Percentiles rank a stretch among this genome's conserved stretches.
Conservation (phyloP, 345 rosid species). For the Reutealis trisperma region DNA sequence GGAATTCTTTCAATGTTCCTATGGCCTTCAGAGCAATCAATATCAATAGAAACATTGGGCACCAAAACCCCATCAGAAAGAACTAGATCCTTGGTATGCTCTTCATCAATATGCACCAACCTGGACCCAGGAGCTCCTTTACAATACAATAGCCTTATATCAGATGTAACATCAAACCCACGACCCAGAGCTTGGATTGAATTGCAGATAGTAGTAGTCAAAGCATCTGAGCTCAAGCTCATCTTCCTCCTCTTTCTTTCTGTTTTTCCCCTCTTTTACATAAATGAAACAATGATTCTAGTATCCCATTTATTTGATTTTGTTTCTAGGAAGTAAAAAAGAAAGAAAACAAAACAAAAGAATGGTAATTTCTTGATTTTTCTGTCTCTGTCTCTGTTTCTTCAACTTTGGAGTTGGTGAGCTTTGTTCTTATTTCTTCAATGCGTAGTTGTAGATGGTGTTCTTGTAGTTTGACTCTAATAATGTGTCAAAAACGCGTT, state of each 20-base stretch:
- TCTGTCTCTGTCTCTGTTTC: neutral
- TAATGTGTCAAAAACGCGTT: conserved; percentile 50
- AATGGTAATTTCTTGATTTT: neutral
- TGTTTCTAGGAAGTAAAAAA: neutral
- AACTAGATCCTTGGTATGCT: conserved; percentile 56
- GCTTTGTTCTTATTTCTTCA: conserved; percentile 3
- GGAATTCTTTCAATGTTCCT: conserved; percentile 48
- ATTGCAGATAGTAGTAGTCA: conserved; percentile 71
- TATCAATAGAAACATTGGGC: conserved; percentile 62
- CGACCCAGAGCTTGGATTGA: conserved; percentile 95
- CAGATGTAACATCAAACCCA: conserved; percentile 68
- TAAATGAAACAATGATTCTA: neutral
- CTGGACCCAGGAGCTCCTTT: conserved; percentile 94
- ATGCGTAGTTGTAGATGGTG: neutral
- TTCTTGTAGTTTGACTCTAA: conserved; percentile 43
- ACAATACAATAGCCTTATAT: conserved; percentile 86
- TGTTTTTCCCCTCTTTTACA: conserved; percentile 12
- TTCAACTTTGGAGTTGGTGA: conserved; percentile 27
- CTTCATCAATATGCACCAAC: conserved; percentile 70
- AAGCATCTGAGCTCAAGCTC: conserved; percentile 50
- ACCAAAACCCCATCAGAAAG: conserved; percentile 47
- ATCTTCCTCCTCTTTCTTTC: conserved; percentile 20
- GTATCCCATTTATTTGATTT: neutral
- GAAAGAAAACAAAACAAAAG: neutral
- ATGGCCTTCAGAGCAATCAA: conserved; percentile 53